Evolutionary conservation across 164 flowering plant species (phyloP), one percentile per base, ranked within the genome.

Genomic region (Pachysandra terminalis): DNA sequence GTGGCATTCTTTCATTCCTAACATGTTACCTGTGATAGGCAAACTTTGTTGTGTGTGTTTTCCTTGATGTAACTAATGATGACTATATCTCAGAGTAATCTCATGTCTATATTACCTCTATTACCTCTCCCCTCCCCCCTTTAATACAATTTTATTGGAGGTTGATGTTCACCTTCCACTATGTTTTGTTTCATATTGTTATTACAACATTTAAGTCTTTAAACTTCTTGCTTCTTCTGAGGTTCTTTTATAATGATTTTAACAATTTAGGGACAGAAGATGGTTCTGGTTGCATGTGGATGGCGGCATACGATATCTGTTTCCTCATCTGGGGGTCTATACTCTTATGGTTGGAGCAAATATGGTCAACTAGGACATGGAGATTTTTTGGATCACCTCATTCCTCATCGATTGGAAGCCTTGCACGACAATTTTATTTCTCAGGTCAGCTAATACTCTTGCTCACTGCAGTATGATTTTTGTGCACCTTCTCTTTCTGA

Each of bases 351-450:
- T 8, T 96, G 99, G 99, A 88, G 98, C 84, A 96, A 92, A 78
- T 96, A 96, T 84, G 99, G 99, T 69, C 99, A 96, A 77, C 88
- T 96, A 49, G 99, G 99, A 48, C 98, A 96, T 82, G 99, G 99
- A 9, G 89, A 96, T 73, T 90, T 85, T 80, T 91, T 89, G 76
- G 99, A 96, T 78, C 97, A 82, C 75, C 92, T 96, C 58, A 72
- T 82, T 74, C 99, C 99, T 71, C 90, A 86, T 71, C 84, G 81
- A 81, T 67, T 96, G 69, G 84, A 86, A 70, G 87, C 94, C 63
- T 80, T 96, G 74, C 65, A 58, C 40, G 82, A 75, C 45, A 64
- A 73, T 66, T 76, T 66, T 71, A 80, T 92, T 61, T 81, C 96
- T 71, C 93, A 88, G 92, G 99, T 96, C 57, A 70, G 40, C 53